Evolutionary conservation across 225 moss, liverwort and hornwort species (phyloP).

Genomic region (Rhytidiadelphus loreus): DNA sequence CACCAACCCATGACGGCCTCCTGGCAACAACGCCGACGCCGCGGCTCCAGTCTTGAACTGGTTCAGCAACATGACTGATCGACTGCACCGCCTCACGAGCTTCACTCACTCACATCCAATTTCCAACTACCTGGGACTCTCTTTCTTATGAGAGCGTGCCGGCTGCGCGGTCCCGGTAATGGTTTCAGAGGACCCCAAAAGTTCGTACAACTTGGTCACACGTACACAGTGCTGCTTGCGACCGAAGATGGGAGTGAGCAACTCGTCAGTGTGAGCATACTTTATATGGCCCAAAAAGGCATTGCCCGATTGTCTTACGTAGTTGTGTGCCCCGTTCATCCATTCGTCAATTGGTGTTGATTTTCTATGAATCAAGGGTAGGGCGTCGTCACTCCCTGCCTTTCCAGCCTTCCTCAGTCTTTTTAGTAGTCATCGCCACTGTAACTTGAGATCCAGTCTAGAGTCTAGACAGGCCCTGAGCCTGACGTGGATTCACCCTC

Average conservation of each 20-base stretch:
- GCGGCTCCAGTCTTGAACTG: constrained; percentile 1
- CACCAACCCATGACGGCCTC: neutral
- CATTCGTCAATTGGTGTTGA: neutral
- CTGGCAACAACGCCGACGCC: neutral
- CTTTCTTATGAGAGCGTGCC: neutral
- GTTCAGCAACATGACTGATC: constrained; percentile 1
- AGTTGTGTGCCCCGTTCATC: too few species aligned
- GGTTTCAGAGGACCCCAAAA: neutral
- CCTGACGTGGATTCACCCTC: neutral
- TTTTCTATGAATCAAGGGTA: neutral
- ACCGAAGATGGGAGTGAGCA: neutral
- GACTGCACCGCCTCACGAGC: neutral
- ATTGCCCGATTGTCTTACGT: neutral
- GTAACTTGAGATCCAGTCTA: neutral
- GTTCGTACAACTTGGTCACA: neutral
- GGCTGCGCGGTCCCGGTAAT: neutral
- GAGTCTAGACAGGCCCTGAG: neutral
- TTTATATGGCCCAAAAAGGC: neutral
- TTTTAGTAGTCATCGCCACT: neutral
- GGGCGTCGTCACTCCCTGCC: neutral
- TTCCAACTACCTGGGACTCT: neutral
- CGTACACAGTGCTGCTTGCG: too few species aligned
- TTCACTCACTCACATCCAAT: neutral
- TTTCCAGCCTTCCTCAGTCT: neutral
- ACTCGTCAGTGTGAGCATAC: neutral